A percentile compares a stretch with the other conserved stretches of the same genome.
These are phyloP conservation scores for Daldinia concentrica DNA, from an alignment of 495 filamentous ascomycete species.

Conservation along the genomic window DNA sequence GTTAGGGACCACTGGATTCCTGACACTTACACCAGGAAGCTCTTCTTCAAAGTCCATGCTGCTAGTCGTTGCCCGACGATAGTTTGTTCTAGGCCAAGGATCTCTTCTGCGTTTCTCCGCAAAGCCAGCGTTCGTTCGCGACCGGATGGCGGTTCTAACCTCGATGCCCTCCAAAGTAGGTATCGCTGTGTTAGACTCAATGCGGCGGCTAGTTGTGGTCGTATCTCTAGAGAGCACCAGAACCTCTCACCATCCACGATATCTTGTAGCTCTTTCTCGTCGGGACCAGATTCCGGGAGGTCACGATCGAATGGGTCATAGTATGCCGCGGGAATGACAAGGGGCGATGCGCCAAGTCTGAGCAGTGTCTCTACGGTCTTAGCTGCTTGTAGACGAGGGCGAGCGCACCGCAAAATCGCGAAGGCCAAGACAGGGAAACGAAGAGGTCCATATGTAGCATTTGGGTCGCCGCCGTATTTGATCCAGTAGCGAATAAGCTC, in stretches of 20 bases:
- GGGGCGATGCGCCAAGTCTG: constrained; percentile 51
- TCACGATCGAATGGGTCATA: constrained; percentile 29
- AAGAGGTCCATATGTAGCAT: constrained; percentile 37
- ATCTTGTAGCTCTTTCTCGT: constrained; percentile 5
- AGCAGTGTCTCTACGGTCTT: constrained; percentile 54
- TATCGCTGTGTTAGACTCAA: constrained; percentile 36
- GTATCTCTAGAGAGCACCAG: constrained; percentile 25
- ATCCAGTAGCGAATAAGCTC: constrained; percentile 49
- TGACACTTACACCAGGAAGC: constrained; percentile 27
- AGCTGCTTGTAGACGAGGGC: constrained; percentile 27
- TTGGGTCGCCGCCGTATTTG: constrained; percentile 50
- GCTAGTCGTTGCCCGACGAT: constrained; percentile 33
- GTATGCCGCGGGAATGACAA: constrained; percentile 24
- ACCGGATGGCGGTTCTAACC: constrained; percentile 16
- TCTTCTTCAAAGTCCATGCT: constrained; percentile 23
- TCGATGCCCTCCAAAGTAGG: constrained; percentile 30
- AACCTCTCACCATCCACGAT: constrained; percentile 12
- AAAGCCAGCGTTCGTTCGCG: constrained; percentile 20
- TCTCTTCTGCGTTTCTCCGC: constrained; percentile 23
- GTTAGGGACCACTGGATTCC: not conserved
- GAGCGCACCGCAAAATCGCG: constrained; percentile 49
- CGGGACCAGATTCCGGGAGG: constrained; percentile 18
- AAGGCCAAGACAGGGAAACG: constrained; percentile 57
- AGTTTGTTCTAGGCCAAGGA: constrained; percentile 25
- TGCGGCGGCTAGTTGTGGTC: constrained; percentile 6